phyloP scores from a whole-genome alignment of 2,329 filamentous ascomycete genomes.

The Fusarium tjaetaba region DNA sequence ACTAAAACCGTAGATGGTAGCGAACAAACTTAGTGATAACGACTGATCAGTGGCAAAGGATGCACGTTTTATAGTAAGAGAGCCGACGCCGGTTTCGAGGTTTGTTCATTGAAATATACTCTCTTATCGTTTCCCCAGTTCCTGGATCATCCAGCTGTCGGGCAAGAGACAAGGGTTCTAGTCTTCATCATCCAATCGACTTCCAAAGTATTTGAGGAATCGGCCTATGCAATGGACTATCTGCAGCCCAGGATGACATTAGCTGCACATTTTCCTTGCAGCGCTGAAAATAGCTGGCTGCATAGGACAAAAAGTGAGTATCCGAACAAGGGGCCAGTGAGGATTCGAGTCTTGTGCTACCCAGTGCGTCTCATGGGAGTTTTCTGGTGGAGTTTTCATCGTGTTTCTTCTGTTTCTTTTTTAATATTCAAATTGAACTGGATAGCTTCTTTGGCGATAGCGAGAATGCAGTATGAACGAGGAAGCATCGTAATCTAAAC shows the following conservation, averaged over 20 bases:
- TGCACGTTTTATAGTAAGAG: constrained; percentile 19
- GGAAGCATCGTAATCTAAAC: background rate
- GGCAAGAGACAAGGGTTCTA: background rate
- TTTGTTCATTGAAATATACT: background rate
- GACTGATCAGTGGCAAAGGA: background rate
- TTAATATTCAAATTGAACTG: background rate
- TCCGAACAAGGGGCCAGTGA: constrained; percentile 20
- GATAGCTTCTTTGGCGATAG: background rate
- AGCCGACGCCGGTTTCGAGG: background rate
- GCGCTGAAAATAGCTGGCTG: constrained; percentile 33
- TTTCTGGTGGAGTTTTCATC: background rate
- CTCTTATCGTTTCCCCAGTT: background rate
- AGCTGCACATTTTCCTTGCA: constrained; percentile 5
- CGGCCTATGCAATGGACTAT: constrained; percentile 9
- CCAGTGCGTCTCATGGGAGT: constrained; percentile 11
- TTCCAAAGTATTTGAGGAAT: constrained; percentile 12
- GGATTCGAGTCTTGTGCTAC: constrained; percentile 21
- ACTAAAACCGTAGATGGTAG: background rate
- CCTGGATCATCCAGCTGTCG: constrained; percentile 5
- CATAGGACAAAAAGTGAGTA: constrained; percentile 36
- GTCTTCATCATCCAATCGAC: constrained; percentile 10
- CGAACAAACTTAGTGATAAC: background rate
- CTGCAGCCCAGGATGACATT: constrained; percentile 5
- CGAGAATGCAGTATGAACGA: background rate
- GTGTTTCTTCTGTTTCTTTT: background rate